Percentiles rank a stretch among this genome's conserved stretches.
Conservation (phyloP, 768 basidiomycete genomes). For the Gymnopilus junonius region DNA sequence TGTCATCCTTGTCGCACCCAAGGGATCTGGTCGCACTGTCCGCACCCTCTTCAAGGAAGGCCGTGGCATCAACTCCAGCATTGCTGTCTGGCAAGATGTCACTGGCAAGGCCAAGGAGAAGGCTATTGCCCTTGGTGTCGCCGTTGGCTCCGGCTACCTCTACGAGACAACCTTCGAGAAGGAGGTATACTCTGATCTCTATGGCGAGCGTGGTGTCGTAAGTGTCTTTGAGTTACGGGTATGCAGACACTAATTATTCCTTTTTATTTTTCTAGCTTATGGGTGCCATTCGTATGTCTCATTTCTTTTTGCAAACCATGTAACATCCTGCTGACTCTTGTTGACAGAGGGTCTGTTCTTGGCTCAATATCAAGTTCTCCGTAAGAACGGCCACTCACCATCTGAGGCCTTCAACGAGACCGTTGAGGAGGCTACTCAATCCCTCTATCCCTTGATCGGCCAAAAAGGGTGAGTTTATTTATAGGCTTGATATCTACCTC, state of each 20-base stretch:
- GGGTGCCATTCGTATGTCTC: slow-evolving; percentile 87
- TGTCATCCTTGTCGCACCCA: slow-evolving; percentile 98
- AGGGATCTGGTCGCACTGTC: slow-evolving; percentile 98
- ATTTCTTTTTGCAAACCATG: background rate
- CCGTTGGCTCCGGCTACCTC: slow-evolving; percentile 94
- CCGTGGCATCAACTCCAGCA: slow-evolving; percentile 93
- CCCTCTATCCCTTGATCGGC: slow-evolving; percentile 96
- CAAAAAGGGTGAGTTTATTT: slow-evolving; percentile 73
- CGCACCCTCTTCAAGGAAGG: slow-evolving; percentile 99
- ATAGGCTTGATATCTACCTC: background rate
- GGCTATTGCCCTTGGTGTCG: slow-evolving; percentile 93
- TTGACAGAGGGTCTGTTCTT: slow-evolving; percentile 92
- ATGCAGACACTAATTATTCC: slow-evolving; percentile 11
- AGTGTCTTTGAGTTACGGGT: too few relatives aligned
- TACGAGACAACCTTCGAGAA: slow-evolving; percentile 99
- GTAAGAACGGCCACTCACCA: slow-evolving; percentile 94
- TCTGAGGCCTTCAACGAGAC: slow-evolving; percentile 99
- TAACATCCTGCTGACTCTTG: background rate
- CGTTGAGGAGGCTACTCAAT: slow-evolving; percentile 99
- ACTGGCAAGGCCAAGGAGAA: slow-evolving; percentile 98
- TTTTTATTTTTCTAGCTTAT: slow-evolving; percentile 64
- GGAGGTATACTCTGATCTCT: slow-evolving; percentile 99
- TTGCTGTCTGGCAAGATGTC: slow-evolving; percentile 97
- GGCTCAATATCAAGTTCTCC: slow-evolving; percentile 97
- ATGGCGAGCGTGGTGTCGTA: slow-evolving; percentile 99